Evolutionary conservation across 2,329 filamentous ascomycete genomes (phyloP).

Genomic region (Chaetomium sp.): DNA sequence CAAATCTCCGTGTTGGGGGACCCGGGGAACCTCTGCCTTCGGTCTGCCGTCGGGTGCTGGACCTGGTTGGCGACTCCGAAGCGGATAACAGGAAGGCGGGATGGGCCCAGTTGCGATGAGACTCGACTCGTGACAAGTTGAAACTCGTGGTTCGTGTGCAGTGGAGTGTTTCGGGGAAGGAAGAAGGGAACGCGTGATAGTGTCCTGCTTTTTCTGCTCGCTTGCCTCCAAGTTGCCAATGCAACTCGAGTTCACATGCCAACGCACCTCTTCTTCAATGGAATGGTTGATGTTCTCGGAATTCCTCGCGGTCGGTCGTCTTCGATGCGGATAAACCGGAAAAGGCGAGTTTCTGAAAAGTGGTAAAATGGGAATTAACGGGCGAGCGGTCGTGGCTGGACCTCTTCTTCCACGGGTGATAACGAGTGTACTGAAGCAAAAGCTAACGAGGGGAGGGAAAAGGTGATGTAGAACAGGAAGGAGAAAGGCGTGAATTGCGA

Average conservation of each 20-base stretch:
- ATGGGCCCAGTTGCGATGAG: slow-evolving; percentile 18
- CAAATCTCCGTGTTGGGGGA: neutral
- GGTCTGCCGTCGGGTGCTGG: neutral
- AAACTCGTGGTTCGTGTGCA: slow-evolving; percentile 15
- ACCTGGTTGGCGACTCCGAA: neutral
- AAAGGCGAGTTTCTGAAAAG: slow-evolving; percentile 7
- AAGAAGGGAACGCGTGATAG: neutral
- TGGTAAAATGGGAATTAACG: slow-evolving; percentile 14
- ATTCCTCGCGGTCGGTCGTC: neutral
- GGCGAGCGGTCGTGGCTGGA: slow-evolving; percentile 10
- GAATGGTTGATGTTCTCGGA: slow-evolving; percentile 15
- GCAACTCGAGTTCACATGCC: slow-evolving; percentile 22
- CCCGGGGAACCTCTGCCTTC: slow-evolving; percentile 8
- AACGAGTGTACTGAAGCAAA: slow-evolving; percentile 37
- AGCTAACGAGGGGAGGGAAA: slow-evolving; percentile 30
- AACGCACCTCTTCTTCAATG: slow-evolving; percentile 33
- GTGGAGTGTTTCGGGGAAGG: slow-evolving; percentile 11
- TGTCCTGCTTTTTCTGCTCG: neutral
- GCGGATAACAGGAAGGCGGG: slow-evolving; percentile 9
- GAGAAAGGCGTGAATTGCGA: slow-evolving; percentile 34
- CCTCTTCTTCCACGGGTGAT: slow-evolving; percentile 21
- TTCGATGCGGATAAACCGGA: slow-evolving; percentile 11
- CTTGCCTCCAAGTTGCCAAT: neutral
- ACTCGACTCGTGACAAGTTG: slow-evolving; percentile 17
- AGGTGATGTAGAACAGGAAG: slow-evolving; percentile 32